Percentiles rank a stretch among this genome's conserved stretches.
phyloP scores from a whole-genome alignment of 2,329 filamentous ascomycete genomes.

The Cladophialophora bantiana region DNA sequence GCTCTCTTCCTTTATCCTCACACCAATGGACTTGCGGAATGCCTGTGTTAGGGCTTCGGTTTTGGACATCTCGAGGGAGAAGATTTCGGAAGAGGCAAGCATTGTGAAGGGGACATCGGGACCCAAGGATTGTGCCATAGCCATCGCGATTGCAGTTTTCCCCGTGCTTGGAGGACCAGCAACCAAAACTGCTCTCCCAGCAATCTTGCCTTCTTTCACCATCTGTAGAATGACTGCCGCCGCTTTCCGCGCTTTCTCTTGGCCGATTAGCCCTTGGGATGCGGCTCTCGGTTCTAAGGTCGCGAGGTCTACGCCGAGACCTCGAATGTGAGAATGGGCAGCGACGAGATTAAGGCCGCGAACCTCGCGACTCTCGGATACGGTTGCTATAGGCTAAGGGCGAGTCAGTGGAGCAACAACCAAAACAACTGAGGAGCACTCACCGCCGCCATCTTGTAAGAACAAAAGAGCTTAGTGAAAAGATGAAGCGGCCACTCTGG shows the following conservation, averaged over 20 bases:
- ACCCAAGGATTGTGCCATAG: constrained; percentile 95
- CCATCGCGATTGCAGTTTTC: constrained; percentile 98
- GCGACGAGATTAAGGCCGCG: constrained; percentile 96
- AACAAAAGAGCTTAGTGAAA: not conserved
- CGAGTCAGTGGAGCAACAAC: constrained; percentile 20
- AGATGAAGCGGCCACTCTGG: not conserved
- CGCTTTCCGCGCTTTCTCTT: constrained; percentile 95
- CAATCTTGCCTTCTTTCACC: constrained; percentile 99
- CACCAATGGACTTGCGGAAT: constrained; percentile 98
- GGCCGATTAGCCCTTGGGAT: constrained; percentile 93
- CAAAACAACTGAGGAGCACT: constrained; percentile 2
- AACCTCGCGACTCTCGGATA: constrained; percentile 95
- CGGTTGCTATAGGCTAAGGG: constrained; percentile 72
- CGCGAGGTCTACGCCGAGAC: constrained; percentile 89
- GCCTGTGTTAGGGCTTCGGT: constrained; percentile 97
- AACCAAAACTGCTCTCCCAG: constrained; percentile 90
- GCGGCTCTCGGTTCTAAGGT: constrained; percentile 83
- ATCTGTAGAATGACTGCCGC: constrained; percentile 96
- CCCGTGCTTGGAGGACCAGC: constrained; percentile 95
- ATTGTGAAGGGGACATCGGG: constrained; percentile 95
- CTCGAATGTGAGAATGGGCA: constrained; percentile 96
- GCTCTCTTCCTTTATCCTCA: constrained; percentile 97
- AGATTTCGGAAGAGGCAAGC: constrained; percentile 95
- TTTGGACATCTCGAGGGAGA: constrained; percentile 99
- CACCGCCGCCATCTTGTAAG: constrained; percentile 35